Conservation (phyloP, 176 grass and related monocot genomes). For the Oryza glumipatula region DNA sequence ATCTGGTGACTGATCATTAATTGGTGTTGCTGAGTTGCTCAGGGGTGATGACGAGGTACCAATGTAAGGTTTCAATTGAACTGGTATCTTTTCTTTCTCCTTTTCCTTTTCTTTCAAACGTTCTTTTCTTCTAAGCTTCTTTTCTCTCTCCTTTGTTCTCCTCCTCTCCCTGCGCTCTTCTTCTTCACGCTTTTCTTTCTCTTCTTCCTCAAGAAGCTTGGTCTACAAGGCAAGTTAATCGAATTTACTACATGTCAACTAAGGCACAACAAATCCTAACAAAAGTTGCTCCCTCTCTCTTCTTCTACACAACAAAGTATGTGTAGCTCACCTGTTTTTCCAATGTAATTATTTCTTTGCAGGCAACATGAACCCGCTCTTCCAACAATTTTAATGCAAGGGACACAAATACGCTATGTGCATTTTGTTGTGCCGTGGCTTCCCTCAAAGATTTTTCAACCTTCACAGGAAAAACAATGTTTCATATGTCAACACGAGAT, state of each 20-base stretch:
- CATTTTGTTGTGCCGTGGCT: constrained; percentile 92
- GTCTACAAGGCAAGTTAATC: constrained; percentile 46
- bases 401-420: constrained; percentile 91
- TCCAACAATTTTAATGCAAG: constrained; percentile 89
- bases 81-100: constrained; percentile 49
- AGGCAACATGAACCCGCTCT: constrained; percentile 93
- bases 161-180: constrained; percentile 82
- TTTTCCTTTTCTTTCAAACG: constrained; percentile 77
- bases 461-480: constrained; percentile 39
- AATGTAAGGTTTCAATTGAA: constrained; percentile 43
- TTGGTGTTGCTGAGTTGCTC: not conserved
- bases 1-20: constrained; percentile 36
- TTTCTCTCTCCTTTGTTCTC: constrained; percentile 78
- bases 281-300: not conserved
- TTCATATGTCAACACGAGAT: not conserved
- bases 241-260: constrained; percentile 9
- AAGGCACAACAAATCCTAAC: not conserved
- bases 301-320: constrained; percentile 6
- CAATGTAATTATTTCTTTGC: constrained; percentile 95
- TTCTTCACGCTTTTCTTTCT: constrained; percentile 84
- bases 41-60: constrained; percentile 18
- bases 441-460: constrained; percentile 95
- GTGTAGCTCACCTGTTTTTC: constrained; percentile 80
- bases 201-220: constrained; percentile 89
- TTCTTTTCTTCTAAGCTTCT: constrained; percentile 88